Percentiles rank a stretch among this genome's conserved stretches.
phyloP scores from a whole-genome alignment of 2,329 filamentous ascomycete species.

The Cercospora sojina region DNA sequence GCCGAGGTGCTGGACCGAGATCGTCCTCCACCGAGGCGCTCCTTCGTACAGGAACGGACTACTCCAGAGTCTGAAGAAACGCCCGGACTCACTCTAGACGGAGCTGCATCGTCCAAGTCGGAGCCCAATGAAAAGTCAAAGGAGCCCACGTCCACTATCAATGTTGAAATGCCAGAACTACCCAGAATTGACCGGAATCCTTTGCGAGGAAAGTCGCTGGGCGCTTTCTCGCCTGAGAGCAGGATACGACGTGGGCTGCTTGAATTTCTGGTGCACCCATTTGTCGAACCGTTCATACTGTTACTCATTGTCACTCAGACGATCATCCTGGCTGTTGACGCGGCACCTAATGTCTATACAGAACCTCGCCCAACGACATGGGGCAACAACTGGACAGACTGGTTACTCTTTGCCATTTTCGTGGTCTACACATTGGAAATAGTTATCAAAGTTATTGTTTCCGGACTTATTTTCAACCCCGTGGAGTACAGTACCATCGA shows the following conservation, averaged over 20 bases:
- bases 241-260: slow-evolving; percentile 71
- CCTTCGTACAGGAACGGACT: slow-evolving; percentile 40
- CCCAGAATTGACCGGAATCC: slow-evolving; percentile 60
- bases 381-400: slow-evolving; percentile 70
- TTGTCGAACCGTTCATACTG: slow-evolving; percentile 82
- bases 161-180: slow-evolving; percentile 29
- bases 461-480: slow-evolving; percentile 87
- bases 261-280: slow-evolving; percentile 79
- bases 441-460: slow-evolving; percentile 81
- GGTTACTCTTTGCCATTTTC: slow-evolving; percentile 78
- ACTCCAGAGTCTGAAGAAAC: slow-evolving; percentile 6
- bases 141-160: slow-evolving; percentile 34
- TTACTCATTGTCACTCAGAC: slow-evolving; percentile 85
- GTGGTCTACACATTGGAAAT: slow-evolving; percentile 86
- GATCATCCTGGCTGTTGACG: slow-evolving; percentile 81
- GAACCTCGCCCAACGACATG: slow-evolving; percentile 61
- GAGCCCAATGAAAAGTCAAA: slow-evolving; percentile 35
- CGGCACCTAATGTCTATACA: slow-evolving; percentile 62
- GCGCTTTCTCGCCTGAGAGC: slow-evolving; percentile 79
- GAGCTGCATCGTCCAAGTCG: slow-evolving; percentile 29
- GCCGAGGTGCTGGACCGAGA: slow-evolving; percentile 80
- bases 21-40: slow-evolving; percentile 63
- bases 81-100: slow-evolving; percentile 26
- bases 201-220: slow-evolving; percentile 79
- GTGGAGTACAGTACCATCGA: slow-evolving; percentile 89